Evolutionary conservation across 2,329 filamentous ascomycete species (phyloP), one percentile per base, ranked within the genome.

Genomic region (Aspergillus sp.): DNA sequence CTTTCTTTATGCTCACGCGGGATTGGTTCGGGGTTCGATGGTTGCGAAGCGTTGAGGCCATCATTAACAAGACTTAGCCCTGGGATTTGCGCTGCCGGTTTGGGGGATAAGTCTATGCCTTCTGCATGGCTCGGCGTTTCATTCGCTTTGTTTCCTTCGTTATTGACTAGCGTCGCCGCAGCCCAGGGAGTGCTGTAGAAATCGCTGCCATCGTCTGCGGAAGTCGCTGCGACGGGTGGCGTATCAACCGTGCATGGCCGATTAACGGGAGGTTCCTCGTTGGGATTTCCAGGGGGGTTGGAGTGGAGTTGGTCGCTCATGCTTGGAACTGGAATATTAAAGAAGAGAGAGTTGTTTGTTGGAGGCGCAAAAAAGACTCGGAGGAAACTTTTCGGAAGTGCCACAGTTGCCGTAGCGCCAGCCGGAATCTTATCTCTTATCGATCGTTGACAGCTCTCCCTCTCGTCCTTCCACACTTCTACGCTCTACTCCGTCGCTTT

Each of bases 141-240:
- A 25, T 24, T 31, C 5, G 36, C 30, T 30, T 41, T 24, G 12
- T 29, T 31, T 4, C 37, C 35, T 8, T 29, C 15, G n/a, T 29
- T 36, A 12, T 35, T 35, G 14, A 49, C 39, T 3, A 57, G 55
- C 0, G 53, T 58, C 8, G 45, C 52, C 26, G 45, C 44, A 27
- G 40, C 43, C 34, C 53, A 41, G 3, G 58, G 57, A 7, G 60
- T 63, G 33, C 60, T 61, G 47, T 64, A 63, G 27, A 63, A 62
- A 45, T 64, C 58, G 36, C 57, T 63, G 30, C 49, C 57, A 46
- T 59, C 53, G 34, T 61, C 61, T 13, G 41, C 42, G 6, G 47
- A 52, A 13, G 55, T 53, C 35, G 42, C 46, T 36, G 48, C 39
- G 35, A 52, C 39, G 30, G 55, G 47, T 44, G 50, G 51, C 40